Conservation (phyloP, 148 eudicot species). For the Cornus kousa region DNA sequence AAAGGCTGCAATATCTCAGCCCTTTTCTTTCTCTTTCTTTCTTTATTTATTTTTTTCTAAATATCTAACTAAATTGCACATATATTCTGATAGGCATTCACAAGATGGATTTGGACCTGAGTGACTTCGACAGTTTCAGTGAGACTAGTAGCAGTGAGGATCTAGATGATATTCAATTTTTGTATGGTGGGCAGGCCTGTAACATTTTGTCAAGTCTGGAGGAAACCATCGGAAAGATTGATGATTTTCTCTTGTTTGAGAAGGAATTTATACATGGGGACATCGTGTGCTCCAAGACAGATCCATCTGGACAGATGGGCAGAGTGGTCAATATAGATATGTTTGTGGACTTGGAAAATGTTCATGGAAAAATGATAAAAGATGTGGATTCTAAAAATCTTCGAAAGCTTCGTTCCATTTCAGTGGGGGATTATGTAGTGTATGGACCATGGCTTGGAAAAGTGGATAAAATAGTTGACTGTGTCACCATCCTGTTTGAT, state of each 20-base stretch:
- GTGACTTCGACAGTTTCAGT: conserved; percentile 72
- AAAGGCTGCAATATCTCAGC: background rate
- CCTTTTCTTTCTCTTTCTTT: conserved; percentile 3
- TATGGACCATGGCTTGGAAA: conserved; percentile 87
- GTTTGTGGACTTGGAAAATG: conserved; percentile 73
- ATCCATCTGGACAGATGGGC: conserved; percentile 82
- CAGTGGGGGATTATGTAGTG: conserved; percentile 69
- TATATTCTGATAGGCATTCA: conserved; percentile 17
- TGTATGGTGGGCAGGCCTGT: conserved; percentile 77
- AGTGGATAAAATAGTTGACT: conserved; percentile 64
- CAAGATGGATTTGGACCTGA: conserved; percentile 55
- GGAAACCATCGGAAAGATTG: conserved; percentile 82
- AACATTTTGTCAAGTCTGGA: conserved; percentile 78
- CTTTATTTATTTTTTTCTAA: background rate
- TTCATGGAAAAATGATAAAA: conserved; percentile 48
- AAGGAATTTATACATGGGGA: conserved; percentile 72
- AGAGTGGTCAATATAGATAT: conserved; percentile 52
- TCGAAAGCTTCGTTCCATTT: conserved; percentile 52
- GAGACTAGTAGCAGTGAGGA: conserved; percentile 77
- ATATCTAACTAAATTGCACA: conserved; percentile 9
- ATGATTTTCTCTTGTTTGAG: conserved; percentile 87
- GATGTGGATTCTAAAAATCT: conserved; percentile 51
- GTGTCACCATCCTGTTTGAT: conserved; percentile 60
- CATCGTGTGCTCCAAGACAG: conserved; percentile 49
- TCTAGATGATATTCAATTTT: conserved; percentile 68